Base-by-base conservation (phyloP, 495 filamentous ascomycete species). In the Schizothecium vesticola region DNA sequence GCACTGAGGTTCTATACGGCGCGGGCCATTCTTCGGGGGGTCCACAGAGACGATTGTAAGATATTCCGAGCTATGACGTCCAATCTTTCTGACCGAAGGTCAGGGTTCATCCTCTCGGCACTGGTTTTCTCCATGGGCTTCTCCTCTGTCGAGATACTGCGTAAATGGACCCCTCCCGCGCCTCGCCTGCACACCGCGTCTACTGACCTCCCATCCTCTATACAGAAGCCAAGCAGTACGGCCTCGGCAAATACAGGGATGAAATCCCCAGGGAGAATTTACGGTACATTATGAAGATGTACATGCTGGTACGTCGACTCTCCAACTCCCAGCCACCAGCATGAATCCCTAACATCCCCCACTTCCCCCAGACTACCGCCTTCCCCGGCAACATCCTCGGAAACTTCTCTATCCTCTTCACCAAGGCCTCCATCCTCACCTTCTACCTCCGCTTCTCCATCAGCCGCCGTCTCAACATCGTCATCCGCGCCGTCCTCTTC, bases 391-490 rank as follows among this genome's bases (percentile, higher is more conserved):
- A 23, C 28, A 68, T 69, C 26, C 67, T 67, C n/a, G 64, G 59
- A 29, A 65, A 69, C 65, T 16, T 70, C 1, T 26, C 69, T 16
- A 69, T 29, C 24, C 65, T 73, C 24, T 75, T 75, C 62, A 73
- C 62, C 66, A 75, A 73, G 55, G 8, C 58, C 10, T 70, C 72
- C 3, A 72, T 72, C 11, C 65, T 76, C 12, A 36, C 56, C 23
- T 74, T 74, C 60, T 72, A 76, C 43, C 64, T 76, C 9, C 71
- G 71, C 28, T 75, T 75, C 57, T 67, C 73, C 11, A 69, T 64
- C 21, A 70, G 55, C 21, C 67, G 71, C 5, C 16, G 19, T 6
- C 68, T 75, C 65, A 68, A 29, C 19, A 16, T 58, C 24, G 65
- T 63, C 62, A 55, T 72, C n/a, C 68, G 74, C 55, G 8, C 56